Percentiles rank a stretch among this genome's conserved stretches.
These are phyloP conservation scores for Albizia julibrissin DNA, from an alignment of 306 rosid species.

Conservation along the genomic window DNA sequence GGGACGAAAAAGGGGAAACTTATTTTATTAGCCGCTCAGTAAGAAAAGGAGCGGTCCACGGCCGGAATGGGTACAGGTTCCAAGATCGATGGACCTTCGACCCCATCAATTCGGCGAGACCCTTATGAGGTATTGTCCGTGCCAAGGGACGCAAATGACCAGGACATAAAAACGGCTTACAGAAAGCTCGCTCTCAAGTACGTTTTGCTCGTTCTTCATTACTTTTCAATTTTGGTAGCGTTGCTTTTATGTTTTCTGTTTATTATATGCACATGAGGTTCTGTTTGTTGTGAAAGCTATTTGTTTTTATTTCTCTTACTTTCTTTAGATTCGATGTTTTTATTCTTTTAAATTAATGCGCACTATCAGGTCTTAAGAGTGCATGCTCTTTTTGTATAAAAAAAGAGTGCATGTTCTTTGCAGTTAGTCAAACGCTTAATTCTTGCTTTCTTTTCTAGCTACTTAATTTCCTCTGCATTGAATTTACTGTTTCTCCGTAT, in stretches of 20 bases:
- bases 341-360: neutral
- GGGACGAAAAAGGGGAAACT: neutral
- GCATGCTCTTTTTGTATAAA: neutral
- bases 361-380: neutral
- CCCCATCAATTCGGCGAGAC: slow-evolving; percentile 79
- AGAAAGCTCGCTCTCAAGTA: slow-evolving; percentile 97
- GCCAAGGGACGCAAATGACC: slow-evolving; percentile 77
- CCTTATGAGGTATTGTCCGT: slow-evolving; percentile 90
- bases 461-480: slow-evolving; percentile 10
- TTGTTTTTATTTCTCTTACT: slow-evolving; percentile 6
- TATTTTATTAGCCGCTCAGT: slow-evolving; percentile 15
- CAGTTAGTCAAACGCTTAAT: neutral
- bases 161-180: slow-evolving; percentile 91
- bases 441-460: neutral
- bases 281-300: slow-evolving; percentile 20
- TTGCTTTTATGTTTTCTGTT: neutral
- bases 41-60: slow-evolving; percentile 1
- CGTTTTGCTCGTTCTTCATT: slow-evolving; percentile 82
- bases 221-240: neutral
- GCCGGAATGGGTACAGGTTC: slow-evolving; percentile 58
- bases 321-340: neutral
- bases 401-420: neutral
- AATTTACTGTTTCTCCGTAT: slow-evolving; percentile 1
- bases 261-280: neutral
- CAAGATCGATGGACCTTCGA: slow-evolving; percentile 81